Evolutionary conservation across 441 rosid species (phyloP).

Genomic region (Isatis lusitanica): DNA sequence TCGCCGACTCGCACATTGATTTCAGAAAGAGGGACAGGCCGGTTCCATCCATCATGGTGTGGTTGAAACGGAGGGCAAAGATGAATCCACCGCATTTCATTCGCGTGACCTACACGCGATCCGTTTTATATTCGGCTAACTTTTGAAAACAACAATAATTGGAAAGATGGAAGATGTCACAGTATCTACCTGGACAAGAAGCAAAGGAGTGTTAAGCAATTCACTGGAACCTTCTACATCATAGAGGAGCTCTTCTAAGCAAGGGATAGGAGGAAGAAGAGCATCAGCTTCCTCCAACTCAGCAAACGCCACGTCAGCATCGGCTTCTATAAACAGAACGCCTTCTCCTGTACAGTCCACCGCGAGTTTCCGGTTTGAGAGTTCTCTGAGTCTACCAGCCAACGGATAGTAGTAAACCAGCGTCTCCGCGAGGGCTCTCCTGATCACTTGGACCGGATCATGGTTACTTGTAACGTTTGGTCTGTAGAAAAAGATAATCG

Average conservation of each 20-base stretch:
- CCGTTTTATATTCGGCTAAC: background rate
- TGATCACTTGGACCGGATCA: constrained; percentile 27
- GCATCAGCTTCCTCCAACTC: constrained; percentile 38
- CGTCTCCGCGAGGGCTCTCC: constrained; percentile 20
- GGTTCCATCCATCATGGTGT: constrained; percentile 43
- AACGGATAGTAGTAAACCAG: constrained; percentile 42
- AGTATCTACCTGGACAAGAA: constrained; percentile 48
- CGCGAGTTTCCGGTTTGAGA: constrained; percentile 28
- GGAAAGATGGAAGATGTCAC: background rate
- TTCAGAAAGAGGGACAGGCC: constrained; percentile 47
- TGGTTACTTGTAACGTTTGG: constrained; percentile 16
- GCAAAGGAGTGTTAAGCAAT: constrained; percentile 40
- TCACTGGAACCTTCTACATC: constrained; percentile 49
- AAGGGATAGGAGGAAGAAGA: constrained; percentile 59
- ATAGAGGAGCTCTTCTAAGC: constrained; percentile 52
- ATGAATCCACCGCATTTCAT: constrained; percentile 53
- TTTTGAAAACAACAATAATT: background rate
- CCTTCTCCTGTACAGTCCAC: constrained; percentile 43
- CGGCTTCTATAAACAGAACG: constrained; percentile 35
- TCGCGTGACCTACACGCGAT: constrained; percentile 43
- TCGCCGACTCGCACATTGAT: constrained; percentile 42
- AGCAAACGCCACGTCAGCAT: constrained; percentile 31
- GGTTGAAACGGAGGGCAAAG: constrained; percentile 45
- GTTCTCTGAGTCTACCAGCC: constrained; percentile 36
- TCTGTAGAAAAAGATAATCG: constrained; percentile 27